Conservation (phyloP, 2,329 filamentous ascomycete genomes). For the Pseudopithomyces chartarum region DNA sequence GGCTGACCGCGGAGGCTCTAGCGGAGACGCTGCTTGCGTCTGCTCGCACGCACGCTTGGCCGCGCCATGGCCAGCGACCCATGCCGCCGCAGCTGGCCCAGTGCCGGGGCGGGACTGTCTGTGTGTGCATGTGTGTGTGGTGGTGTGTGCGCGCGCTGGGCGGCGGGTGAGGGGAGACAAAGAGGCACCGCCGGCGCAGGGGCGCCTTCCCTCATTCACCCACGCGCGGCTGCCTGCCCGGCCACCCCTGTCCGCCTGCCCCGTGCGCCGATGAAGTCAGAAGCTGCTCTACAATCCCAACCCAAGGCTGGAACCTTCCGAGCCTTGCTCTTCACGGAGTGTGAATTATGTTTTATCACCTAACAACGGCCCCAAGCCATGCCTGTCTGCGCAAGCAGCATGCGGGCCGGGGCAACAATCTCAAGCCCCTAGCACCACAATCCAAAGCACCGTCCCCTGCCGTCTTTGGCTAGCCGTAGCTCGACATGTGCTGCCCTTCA, state of each 20-base stretch:
- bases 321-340: conserved; percentile 37
- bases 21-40: conserved; percentile 6
- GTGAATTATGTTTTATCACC: conserved; percentile 49
- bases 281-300: conserved; percentile 45
- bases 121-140: neutral
- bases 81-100: neutral
- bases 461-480: conserved; percentile 7
- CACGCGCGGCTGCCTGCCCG: conserved; percentile 23
- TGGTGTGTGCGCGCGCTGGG: neutral
- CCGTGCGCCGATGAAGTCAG: conserved; percentile 44
- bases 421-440: conserved; percentile 10
- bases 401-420: conserved; percentile 33
- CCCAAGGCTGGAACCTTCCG: conserved; percentile 46
- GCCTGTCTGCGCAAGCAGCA: conserved; percentile 37
- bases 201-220: conserved; percentile 15
- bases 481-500: conserved; percentile 7
- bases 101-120: conserved; percentile 3
- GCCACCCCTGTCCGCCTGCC: conserved; percentile 18
- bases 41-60: neutral
- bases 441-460: conserved; percentile 6
- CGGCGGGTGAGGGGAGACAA: neutral
- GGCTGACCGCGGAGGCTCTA: conserved; percentile 3
- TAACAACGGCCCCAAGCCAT: conserved; percentile 44
- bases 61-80: conserved; percentile 3
- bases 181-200: conserved; percentile 1